A percentile compares a stretch with the other conserved stretches of the same genome.
These are phyloP conservation scores for Metschnikowia proteae DNA, from an alignment of 805 yeast genomes.

Conservation along the genomic window DNA sequence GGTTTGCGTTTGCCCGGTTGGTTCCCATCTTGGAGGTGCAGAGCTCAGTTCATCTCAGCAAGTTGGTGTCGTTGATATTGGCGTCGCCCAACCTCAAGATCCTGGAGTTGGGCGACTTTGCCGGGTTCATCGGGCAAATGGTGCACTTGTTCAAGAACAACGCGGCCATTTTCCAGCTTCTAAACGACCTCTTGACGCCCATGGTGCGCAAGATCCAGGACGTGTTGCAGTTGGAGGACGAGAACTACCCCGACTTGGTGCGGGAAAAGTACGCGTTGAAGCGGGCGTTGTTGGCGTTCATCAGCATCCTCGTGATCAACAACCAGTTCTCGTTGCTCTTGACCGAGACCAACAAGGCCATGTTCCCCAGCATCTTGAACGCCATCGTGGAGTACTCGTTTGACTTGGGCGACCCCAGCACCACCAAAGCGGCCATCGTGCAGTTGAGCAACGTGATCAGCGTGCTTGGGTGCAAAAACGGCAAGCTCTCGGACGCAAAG, in stretches of 20 bases:
- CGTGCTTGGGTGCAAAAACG: constrained; percentile 64
- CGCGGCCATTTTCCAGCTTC: constrained; percentile 64
- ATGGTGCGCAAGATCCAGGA: constrained; percentile 60
- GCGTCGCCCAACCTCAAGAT: constrained; percentile 52
- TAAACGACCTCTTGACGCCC: constrained; percentile 74
- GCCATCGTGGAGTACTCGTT: constrained; percentile 63
- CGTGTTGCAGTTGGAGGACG: constrained; percentile 39
- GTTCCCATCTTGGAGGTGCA: constrained; percentile 63
- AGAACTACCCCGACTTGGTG: constrained; percentile 53
- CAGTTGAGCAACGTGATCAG: constrained; percentile 61
- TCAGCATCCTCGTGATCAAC: constrained; percentile 70
- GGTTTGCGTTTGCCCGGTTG: constrained; percentile 84
- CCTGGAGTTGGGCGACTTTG: constrained; percentile 72
- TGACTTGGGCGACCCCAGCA: constrained; percentile 57
- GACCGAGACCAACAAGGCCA: constrained; percentile 58
- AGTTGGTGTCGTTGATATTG: constrained; percentile 62
- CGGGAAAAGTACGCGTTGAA: constrained; percentile 66
- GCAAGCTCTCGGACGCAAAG: constrained; percentile 53
- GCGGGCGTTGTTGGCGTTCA: constrained; percentile 63
- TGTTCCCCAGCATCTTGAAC: constrained; percentile 59
- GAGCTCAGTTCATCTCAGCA: constrained; percentile 50
- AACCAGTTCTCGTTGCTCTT: constrained; percentile 75
- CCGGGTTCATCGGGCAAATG: constrained; percentile 84
- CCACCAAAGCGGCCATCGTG: constrained; percentile 65
- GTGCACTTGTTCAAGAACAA: constrained; percentile 71